Conservation (phyloP, 257 asterid species). For the Scutellaria barbata region DNA sequence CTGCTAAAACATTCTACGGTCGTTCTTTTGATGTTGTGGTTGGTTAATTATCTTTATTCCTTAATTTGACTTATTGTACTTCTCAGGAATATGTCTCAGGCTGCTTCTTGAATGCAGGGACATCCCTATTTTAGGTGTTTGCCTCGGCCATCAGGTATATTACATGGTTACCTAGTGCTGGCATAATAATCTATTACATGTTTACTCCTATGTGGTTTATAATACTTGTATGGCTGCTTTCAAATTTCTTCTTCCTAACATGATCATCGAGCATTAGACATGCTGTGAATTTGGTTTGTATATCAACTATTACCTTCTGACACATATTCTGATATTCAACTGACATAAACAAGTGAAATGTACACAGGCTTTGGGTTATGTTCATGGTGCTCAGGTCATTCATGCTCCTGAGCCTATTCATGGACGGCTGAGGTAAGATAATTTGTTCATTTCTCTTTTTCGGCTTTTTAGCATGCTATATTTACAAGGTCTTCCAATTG, state of each 20-base stretch:
- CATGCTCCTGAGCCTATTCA: constrained; percentile 91
- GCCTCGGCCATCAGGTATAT: constrained; percentile 99
- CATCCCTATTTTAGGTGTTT: constrained; percentile 94
- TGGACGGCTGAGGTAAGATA: constrained; percentile 85
- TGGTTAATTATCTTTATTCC: constrained; percentile 27
- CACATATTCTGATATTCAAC: constrained; percentile 16
- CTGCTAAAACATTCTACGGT: not conserved
- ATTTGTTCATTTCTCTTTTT: not conserved
- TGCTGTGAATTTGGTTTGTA: constrained; percentile 1
- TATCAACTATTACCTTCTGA: constrained; percentile 12
- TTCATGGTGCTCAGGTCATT: constrained; percentile 87
- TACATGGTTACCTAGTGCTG: constrained; percentile 5
- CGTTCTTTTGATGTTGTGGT: constrained; percentile 15
- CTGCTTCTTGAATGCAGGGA: constrained; percentile 86
- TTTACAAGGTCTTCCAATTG: constrained; percentile 6
- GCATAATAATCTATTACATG: not conserved
- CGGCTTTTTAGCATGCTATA: not conserved
- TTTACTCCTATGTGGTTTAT: constrained; percentile 16
- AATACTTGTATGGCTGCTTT: constrained; percentile 3
- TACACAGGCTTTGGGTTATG: constrained; percentile 90
- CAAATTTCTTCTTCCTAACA: not conserved
- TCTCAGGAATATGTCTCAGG: constrained; percentile 88
- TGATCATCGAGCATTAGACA: constrained; percentile 8
- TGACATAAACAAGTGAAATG: constrained; percentile 30
- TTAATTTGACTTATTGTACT: constrained; percentile 28